Evolutionary conservation across 2,329 filamentous ascomycete genomes (phyloP).

Genomic region (Botryotinia convoluta): DNA sequence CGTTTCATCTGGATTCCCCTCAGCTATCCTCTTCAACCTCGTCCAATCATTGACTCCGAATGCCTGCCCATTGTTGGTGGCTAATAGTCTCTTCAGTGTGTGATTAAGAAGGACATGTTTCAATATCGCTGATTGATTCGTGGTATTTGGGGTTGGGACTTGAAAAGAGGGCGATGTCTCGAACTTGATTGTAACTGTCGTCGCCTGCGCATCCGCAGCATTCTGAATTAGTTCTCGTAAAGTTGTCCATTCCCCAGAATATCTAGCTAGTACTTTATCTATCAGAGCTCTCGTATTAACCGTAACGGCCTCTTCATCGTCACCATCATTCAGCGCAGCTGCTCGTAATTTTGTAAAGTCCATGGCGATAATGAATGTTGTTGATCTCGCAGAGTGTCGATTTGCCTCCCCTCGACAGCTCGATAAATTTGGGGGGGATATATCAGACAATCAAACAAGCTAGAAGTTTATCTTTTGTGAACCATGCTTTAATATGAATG

Average conservation of each 20-base stretch:
- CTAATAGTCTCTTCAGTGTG: constrained; percentile 81
- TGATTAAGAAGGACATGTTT: constrained; percentile 84
- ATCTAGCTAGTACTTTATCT: constrained; percentile 94
- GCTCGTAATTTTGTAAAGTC: constrained; percentile 77
- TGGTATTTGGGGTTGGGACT: constrained; percentile 62
- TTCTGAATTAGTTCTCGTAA: constrained; percentile 96
- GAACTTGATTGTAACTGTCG: constrained; percentile 84
- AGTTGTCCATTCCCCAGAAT: constrained; percentile 91
- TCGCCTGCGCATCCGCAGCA: constrained; percentile 93
- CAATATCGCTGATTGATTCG: constrained; percentile 67
- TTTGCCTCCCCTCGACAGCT: background rate
- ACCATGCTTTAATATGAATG: background rate
- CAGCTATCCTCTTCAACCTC: constrained; percentile 92
- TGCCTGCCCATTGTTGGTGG: constrained; percentile 86
- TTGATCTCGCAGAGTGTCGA: background rate
- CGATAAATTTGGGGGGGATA: background rate
- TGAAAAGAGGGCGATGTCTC: constrained; percentile 83
- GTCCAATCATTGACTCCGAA: constrained; percentile 93
- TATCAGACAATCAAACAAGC: background rate
- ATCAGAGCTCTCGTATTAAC: constrained; percentile 96
- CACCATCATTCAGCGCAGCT: constrained; percentile 78
- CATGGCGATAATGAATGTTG: constrained; percentile 47
- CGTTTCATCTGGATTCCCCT: constrained; percentile 97
- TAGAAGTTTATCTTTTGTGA: background rate
- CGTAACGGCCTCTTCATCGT: constrained; percentile 94